phyloP scores from a whole-genome alignment of 345 rosid genomes.

The Syzygium aromaticum region DNA sequence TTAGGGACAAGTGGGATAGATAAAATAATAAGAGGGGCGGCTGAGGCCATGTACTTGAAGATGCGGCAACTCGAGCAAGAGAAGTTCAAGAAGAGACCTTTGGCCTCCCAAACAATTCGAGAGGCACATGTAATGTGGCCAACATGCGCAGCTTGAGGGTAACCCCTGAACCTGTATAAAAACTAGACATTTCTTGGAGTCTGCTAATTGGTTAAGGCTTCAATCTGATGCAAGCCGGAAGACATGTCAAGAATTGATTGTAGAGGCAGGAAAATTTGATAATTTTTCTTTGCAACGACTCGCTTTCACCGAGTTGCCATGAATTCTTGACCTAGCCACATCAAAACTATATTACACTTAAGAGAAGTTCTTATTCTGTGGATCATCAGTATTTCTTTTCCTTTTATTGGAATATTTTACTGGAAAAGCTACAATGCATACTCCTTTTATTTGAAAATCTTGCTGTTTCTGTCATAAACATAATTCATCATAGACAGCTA shows the following conservation, averaged over 20 bases:
- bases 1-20: not conserved
- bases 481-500: not conserved
- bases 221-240: not conserved
- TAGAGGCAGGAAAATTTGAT: not conserved
- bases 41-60: not conserved
- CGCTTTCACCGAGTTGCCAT: not conserved
- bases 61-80: not conserved
- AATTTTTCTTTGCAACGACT: no score
- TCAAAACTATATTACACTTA: not conserved
- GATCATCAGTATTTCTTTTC: not conserved
- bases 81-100: not conserved
- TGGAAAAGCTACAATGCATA: not conserved
- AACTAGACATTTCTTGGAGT: not conserved
- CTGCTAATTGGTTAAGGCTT: not conserved
- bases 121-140: not conserved
- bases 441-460: not conserved
- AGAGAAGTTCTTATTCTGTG: not conserved
- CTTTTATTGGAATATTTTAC: not conserved
- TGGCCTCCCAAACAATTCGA: conserved; percentile 1
- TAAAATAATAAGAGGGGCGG: not conserved
- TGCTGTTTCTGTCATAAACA: not conserved
- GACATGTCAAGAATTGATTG: not conserved
- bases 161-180: not conserved
- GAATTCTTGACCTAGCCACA: not conserved
- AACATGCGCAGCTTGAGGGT: not conserved